These are phyloP conservation scores for Mortierella sp. DNA, from an alignment of 371 early-diverging fungal genomes.

Conservation along the genomic window DNA sequence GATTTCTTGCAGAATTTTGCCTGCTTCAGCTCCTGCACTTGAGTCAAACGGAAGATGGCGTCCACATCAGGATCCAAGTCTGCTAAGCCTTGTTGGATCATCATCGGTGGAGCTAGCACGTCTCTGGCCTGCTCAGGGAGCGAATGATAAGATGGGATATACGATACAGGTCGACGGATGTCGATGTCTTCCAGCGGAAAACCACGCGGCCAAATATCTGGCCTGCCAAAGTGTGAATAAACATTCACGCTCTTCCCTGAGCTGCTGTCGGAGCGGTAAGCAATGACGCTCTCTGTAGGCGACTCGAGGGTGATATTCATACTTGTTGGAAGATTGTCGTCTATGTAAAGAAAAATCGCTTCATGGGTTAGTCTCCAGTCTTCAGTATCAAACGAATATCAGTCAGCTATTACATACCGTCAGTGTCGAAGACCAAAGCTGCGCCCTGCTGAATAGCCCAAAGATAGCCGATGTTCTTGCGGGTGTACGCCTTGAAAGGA, in stretches of 20 bases:
- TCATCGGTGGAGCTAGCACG: slow-evolving; percentile 6
- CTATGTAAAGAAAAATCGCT: background rate
- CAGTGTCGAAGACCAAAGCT: slow-evolving; percentile 5
- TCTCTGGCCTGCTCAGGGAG: slow-evolving; percentile 3
- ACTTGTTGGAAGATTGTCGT: slow-evolving; percentile 4
- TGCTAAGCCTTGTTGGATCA: slow-evolving; percentile 11
- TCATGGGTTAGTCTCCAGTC: background rate
- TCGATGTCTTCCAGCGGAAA: slow-evolving; percentile 9
- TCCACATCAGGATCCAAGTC: slow-evolving; percentile 17
- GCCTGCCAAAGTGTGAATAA: slow-evolving; percentile 12
- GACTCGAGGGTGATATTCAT: slow-evolving; percentile 3
- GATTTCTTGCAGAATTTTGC: slow-evolving; percentile 15
- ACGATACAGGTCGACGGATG: slow-evolving; percentile 8
- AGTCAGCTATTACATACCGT: background rate
- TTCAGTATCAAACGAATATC: background rate
- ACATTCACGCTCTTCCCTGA: slow-evolving; percentile 6
- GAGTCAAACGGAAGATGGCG: slow-evolving; percentile 13
- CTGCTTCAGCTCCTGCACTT: slow-evolving; percentile 7
- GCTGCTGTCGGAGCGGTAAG: slow-evolving; percentile 2
- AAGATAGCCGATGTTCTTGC: slow-evolving; percentile 16
- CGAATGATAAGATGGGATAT: slow-evolving; percentile 2
- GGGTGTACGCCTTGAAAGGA: slow-evolving; percentile 12
- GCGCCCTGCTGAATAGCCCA: slow-evolving; percentile 15
- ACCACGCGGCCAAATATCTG: slow-evolving; percentile 14
- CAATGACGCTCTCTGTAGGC: slow-evolving; percentile 1